phyloP scores from a whole-genome alignment of 2,329 filamentous ascomycete species.

The Cladorrhinum sp. region DNA sequence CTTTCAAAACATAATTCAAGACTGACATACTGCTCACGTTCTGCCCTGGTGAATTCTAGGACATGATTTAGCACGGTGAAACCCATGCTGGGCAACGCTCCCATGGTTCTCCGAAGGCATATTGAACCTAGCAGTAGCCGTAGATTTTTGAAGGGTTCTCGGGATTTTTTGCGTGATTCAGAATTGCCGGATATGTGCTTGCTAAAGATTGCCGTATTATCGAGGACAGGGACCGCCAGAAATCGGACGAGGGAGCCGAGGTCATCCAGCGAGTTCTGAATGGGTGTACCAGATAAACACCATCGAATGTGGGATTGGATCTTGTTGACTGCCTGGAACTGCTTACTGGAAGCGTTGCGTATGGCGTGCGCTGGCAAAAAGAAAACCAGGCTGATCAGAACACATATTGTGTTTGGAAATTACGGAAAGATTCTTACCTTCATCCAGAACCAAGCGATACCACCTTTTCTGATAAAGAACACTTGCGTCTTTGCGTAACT shows the following conservation, averaged over 20 bases:
- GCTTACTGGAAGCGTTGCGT: neutral
- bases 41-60: neutral
- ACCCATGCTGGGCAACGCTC: neutral
- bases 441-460: slow-evolving; percentile 1
- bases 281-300: neutral
- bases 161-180: neutral
- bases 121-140: neutral
- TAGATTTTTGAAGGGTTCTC: neutral
- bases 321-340: neutral
- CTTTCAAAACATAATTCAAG: neutral
- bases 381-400: neutral
- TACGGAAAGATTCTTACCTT: no score
- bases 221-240: neutral
- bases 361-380: neutral
- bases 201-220: neutral
- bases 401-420: neutral
- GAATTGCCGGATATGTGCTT: neutral
- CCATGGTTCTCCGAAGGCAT: neutral
- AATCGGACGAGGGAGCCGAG: neutral
- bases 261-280: slow-evolving; percentile 2
- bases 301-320: neutral
- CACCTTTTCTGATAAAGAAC: neutral
- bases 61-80: neutral
- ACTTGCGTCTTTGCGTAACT: neutral
- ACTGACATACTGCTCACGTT: neutral